phyloP scores from a whole-genome alignment of 2,329 filamentous ascomycete genomes.

The Aspergillus pseudoglaucus region DNA sequence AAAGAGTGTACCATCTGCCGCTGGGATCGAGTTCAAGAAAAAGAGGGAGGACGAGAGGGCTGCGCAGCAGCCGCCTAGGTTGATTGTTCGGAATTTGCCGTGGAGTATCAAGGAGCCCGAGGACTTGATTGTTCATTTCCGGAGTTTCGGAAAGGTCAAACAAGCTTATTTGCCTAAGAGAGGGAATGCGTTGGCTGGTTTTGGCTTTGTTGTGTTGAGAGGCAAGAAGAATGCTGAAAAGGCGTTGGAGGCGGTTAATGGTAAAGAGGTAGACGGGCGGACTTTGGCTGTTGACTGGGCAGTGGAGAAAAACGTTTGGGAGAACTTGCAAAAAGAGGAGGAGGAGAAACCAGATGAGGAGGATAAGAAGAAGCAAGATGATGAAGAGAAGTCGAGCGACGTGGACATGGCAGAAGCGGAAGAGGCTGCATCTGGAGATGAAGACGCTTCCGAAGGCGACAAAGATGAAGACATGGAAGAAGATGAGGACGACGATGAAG shows the following conservation, averaged over 20 bases:
- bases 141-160: constrained; percentile 86
- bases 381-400: constrained; percentile 39
- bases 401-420: constrained; percentile 51
- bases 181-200: constrained; percentile 67
- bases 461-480: constrained; percentile 18
- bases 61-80: constrained; percentile 59
- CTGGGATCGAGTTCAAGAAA: constrained; percentile 32
- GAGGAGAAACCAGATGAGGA: constrained; percentile 20
- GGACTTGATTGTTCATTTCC: constrained; percentile 71
- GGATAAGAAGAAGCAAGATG: constrained; percentile 23
- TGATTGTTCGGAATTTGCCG: constrained; percentile 88
- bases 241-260: constrained; percentile 78
- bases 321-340: constrained; percentile 50
- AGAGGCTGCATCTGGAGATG: constrained; percentile 30
- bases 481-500: constrained; percentile 37
- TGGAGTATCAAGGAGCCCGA: constrained; percentile 90
- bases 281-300: constrained; percentile 94
- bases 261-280: constrained; percentile 80
- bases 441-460: constrained; percentile 34
- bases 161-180: constrained; percentile 76
- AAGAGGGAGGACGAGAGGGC: constrained; percentile 53
- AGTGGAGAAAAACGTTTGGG: constrained; percentile 83
- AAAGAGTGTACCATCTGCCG: constrained; percentile 33
- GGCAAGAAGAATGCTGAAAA: constrained; percentile 87
- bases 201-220: constrained; percentile 85